Conservation (phyloP, 306 rosid genomes). For the Datisca glomerata region DNA sequence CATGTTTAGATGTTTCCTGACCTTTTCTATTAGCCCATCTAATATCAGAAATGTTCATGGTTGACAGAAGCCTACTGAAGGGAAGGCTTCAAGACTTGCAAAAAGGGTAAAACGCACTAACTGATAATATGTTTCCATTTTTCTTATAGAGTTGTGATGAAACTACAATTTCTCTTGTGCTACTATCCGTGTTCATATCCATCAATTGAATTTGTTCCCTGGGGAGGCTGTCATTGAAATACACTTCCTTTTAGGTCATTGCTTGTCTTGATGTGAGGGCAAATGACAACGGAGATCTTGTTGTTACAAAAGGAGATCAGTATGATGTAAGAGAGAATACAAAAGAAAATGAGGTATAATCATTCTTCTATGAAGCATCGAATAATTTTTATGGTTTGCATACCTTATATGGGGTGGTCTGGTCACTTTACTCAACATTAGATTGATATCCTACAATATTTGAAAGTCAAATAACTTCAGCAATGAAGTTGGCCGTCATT, state of each 20-base stretch:
- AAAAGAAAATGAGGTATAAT: slow-evolving; percentile 72
- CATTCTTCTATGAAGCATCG: too few species aligned
- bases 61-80: slow-evolving; percentile 62
- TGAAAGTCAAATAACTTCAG: too few species aligned
- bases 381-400: too few species aligned
- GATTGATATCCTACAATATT: too few species aligned
- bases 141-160: neutral
- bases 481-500: too few species aligned
- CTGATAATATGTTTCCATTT: neutral
- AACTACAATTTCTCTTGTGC: neutral
- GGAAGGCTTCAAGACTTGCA: slow-evolving; percentile 77
- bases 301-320: slow-evolving; percentile 98
- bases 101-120: slow-evolving; percentile 57
- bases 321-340: slow-evolving; percentile 91
- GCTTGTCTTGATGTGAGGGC: slow-evolving; percentile 97
- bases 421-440: too few species aligned
- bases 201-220: slow-evolving; percentile 2
- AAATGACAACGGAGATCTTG: slow-evolving; percentile 90
- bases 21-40: slow-evolving; percentile 19
- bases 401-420: too few species aligned
- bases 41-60: slow-evolving; percentile 36
- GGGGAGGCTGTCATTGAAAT: slow-evolving; percentile 3
- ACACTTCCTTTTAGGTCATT: slow-evolving; percentile 48
- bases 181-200: neutral
- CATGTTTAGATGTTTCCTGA: slow-evolving; percentile 11